A percentile compares a stretch with the other conserved stretches of the same genome.
Evolutionary conservation across 2,329 filamentous ascomycete species (phyloP).

Genomic region (Sporothrix protearum): DNA sequence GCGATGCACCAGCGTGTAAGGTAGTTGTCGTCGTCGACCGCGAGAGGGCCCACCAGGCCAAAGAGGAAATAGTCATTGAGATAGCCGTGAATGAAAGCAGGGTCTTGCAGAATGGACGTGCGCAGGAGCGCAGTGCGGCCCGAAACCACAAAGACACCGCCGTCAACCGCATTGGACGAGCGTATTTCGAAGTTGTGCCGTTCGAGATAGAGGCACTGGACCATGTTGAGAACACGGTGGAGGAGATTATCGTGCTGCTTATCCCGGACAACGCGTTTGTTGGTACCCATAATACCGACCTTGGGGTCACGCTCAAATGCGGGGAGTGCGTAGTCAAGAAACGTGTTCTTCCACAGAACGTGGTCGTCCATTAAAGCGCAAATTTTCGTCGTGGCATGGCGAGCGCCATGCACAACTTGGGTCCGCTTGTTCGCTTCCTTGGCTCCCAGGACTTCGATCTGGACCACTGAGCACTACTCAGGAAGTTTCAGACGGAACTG

Average conservation of each 20-base stretch:
- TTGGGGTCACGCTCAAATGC: constrained; percentile 41
- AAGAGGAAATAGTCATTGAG: constrained; percentile 51
- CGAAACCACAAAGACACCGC: constrained; percentile 56
- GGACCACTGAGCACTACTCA: constrained; percentile 7
- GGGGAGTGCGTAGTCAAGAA: constrained; percentile 43
- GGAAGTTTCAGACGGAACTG: background rate
- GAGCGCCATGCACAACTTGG: constrained; percentile 45
- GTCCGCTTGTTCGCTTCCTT: constrained; percentile 45
- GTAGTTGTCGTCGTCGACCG: constrained; percentile 61
- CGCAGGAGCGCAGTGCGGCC: constrained; percentile 52
- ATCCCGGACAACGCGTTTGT: constrained; percentile 50
- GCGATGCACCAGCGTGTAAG: constrained; percentile 52
- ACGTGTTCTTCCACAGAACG: constrained; percentile 46
- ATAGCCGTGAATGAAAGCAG: constrained; percentile 44
- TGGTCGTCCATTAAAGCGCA: constrained; percentile 51
- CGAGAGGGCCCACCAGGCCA: constrained; percentile 43
- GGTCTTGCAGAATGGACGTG: constrained; percentile 46
- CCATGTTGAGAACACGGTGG: constrained; percentile 48
- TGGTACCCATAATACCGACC: constrained; percentile 55
- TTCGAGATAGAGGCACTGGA: constrained; percentile 57
- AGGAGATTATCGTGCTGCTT: constrained; percentile 30
- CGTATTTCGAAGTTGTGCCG: constrained; percentile 61
- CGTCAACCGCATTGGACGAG: constrained; percentile 54
- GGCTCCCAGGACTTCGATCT: constrained; percentile 36
- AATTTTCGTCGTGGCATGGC: constrained; percentile 39